Percentiles rank a stretch among this genome's conserved stretches.
phyloP scores from a whole-genome alignment of 2,329 filamentous ascomycete genomes.

The Coniochaeta sp. region DNA sequence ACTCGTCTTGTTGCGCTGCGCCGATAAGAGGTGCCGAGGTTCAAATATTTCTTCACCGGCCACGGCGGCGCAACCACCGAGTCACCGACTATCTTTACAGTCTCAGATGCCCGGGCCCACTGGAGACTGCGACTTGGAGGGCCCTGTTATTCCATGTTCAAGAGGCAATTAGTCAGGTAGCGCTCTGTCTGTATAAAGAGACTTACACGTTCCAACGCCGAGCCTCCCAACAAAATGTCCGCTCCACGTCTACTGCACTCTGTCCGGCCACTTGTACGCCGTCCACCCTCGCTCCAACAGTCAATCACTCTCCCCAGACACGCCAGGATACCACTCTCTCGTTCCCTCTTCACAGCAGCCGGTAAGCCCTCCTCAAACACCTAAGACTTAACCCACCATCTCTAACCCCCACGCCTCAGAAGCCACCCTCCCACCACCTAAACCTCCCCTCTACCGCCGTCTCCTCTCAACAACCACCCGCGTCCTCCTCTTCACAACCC shows the following conservation, averaged over 20 bases:
- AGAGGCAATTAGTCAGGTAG: background rate
- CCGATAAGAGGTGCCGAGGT: background rate
- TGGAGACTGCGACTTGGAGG: background rate
- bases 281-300: background rate
- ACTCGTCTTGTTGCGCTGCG: background rate
- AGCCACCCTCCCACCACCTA: conserved; percentile 4
- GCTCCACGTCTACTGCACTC: background rate
- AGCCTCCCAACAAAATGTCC: background rate
- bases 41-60: background rate
- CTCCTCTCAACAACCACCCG: conserved; percentile 21
- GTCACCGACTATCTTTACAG: background rate
- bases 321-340: conserved; percentile 3
- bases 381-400: background rate
- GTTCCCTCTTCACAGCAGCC: conserved; percentile 11
- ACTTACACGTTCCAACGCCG: background rate
- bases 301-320: background rate
- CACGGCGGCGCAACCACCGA: background rate
- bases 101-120: background rate
- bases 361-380: conserved; percentile 7
- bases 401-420: background rate
- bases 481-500: conserved; percentile 35
- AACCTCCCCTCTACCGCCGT: background rate
- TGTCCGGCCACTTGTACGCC: conserved; percentile 3
- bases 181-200: background rate
- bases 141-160: background rate